Evolutionary conservation across 1,284 basidiomycete genomes (phyloP), one percentile per base, ranked within the genome.

Genomic region (Irpex rosettiformis): DNA sequence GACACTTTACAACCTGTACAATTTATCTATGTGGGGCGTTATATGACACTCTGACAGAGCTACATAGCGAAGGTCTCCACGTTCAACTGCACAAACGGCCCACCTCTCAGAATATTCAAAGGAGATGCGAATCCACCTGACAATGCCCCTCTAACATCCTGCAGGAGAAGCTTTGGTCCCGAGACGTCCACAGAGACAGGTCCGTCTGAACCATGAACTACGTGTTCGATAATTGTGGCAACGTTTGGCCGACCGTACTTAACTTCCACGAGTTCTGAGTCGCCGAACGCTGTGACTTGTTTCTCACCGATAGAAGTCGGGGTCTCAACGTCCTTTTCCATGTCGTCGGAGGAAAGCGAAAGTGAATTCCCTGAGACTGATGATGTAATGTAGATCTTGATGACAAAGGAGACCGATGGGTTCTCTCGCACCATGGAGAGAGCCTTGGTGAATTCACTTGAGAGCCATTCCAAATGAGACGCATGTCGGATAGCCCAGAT

Each of bases 381-480:
- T 18, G 61, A 54, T 3, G 79, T 80, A 54, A 78, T 65, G 59
- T 73, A 76, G 52, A 80, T 66, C 4, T 67, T 69, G 56, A 79
- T 64, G 48, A 25, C 13, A 4, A 51, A 8, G 33, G 69, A 66
- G 54, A 80, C 60, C 6, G 62, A 56, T 21, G 80, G 61, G 1
- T 62, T 62, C 0, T 66, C 22, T 0, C 77, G 73, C 1, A 70
- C 67, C 55, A 64, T 61, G 18, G 66, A 58, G 18, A 76, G 63
- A 4, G 73, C 72, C n/a, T 68, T 63, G 0, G 62, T 45, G 29
- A 81, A 67, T 4, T 70, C 65, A 21, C 70, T 67, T 4, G 72
- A 70, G 30, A 79, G 72, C 75, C 77, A 79, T n/a, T 70, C 63
- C n/a, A 79, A 65, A 57, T 80, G 74, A 10, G 68, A 75, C 78